Base-by-base conservation (phyloP, 495 filamentous ascomycete genomes). In the Penicillium turbatum region DNA sequence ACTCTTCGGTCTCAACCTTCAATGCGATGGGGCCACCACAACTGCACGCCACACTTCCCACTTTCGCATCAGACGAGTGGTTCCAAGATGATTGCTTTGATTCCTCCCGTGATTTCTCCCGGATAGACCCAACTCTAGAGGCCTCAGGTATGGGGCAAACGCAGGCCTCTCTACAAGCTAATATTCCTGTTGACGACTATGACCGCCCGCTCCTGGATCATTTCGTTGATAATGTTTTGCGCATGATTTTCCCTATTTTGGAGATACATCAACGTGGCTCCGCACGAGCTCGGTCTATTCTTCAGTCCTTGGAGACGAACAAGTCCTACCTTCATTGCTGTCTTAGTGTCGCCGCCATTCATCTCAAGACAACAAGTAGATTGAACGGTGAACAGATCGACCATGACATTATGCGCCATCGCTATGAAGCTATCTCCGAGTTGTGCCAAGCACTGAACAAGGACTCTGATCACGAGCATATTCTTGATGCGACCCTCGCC, bases 251-350 rank as follows among this genome's bases (percentile, higher is more conserved):
- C 68, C 93, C 93, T 0, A 84, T 97, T 49, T 74, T 95, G 47
- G 91, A 97, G 68, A 82, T 84, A 15, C 95, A 95, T 66, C 89
- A 92, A 66, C 85, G 85, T 47, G 89, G 90, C 15, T 85, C 82
- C 1, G 81, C 86, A 26, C 82, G 87, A 48, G 83, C 88, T 0
- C 83, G 90, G 55, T 82, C 95, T 31, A 85, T 98, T 61, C 79
- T 98, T 2, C 87, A 84, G 2, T 85, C 92, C 16, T 75, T 98
- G 21, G 87, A 91, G 63, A 88, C 80, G 47, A 98, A 97, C 80
- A 91, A 89, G 65, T 87, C 82, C 55, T 98, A 97, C 70, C 78
- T 96, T 15, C 92, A 96, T 73, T 97, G 92, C 72, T 97, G 93
- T 72, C 76, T 98, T 51, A 96, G 91, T 76, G 92, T 96, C 56